Percentiles rank a stretch among this genome's conserved stretches.
phyloP scores from a whole-genome alignment of 495 filamentous ascomycete species.

The Aspergillus egyptiacus region DNA sequence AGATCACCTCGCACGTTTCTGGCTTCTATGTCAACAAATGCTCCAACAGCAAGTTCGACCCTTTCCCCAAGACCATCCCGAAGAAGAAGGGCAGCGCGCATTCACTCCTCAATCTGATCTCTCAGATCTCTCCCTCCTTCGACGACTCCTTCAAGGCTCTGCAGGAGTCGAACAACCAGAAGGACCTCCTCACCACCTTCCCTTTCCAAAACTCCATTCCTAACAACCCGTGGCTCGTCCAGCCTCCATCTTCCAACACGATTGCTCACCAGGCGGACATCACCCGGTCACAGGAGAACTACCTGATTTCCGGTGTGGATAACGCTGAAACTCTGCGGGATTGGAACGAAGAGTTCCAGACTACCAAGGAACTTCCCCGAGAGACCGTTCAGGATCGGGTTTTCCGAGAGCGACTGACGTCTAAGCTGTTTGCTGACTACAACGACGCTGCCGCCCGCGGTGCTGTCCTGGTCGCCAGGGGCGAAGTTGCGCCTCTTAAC shows the following conservation, averaged over 20 bases:
- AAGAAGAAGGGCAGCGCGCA: constrained; percentile 75
- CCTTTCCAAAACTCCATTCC: constrained; percentile 91
- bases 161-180: constrained; percentile 73
- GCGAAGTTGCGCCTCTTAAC: constrained; percentile 93
- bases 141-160: constrained; percentile 61
- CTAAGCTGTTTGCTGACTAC: constrained; percentile 96
- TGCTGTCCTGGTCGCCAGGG: constrained; percentile 86
- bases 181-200: constrained; percentile 86
- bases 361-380: constrained; percentile 85
- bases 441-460: constrained; percentile 90
- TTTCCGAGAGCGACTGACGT: constrained; percentile 87
- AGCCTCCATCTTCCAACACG: constrained; percentile 53
- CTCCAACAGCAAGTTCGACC: constrained; percentile 87
- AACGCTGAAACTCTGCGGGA: constrained; percentile 90
- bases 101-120: constrained; percentile 77
- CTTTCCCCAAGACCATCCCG: constrained; percentile 61
- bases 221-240: constrained; percentile 86
- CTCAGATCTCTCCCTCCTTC: constrained; percentile 77
- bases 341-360: constrained; percentile 99
- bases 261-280: constrained; percentile 73
- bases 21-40: constrained; percentile 97
- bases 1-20: constrained; percentile 86
- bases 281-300: constrained; percentile 87
- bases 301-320: constrained; percentile 81
- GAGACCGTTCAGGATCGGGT: constrained; percentile 93